Base-by-base conservation (phyloP, 352 stramenopile genomes). In the Discostella stelligera region DNA sequence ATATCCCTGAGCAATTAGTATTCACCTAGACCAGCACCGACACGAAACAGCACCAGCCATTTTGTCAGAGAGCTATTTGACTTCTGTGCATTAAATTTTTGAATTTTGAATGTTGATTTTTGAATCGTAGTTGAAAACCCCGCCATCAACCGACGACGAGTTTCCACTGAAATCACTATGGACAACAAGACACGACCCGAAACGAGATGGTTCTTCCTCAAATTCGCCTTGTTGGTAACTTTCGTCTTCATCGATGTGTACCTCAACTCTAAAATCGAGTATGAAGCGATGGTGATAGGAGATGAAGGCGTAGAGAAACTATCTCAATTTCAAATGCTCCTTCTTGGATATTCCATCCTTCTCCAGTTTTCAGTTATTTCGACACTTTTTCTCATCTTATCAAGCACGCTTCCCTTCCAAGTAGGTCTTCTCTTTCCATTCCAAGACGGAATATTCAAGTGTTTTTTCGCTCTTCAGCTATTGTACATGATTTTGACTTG, bases 241-340 rank as follows among this genome's bases (percentile, higher is more conserved):
- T 68, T 78, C 27, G 20, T 66, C 30, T 13, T 37, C 16, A 44
- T 46, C 21, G 70, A 78, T 63, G 32, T 66, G 23, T 68, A 66
- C 32, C 9, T 78, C 10, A 78, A 78, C 46, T 78, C 70, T n/a
- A 71, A 71, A 67, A 27, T 44, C 23, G 70, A 78, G 20, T 71
- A 63, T 30, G 62, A 72, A 46, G 61, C 60, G 13, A 30, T 71
- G 21, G 16, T 55, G 37, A 23, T 54, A 46, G 41, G 55, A 41
- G 21, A 32, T 21, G 18, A 14, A 18, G 52, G 37, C 25, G 52
- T 50, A 9, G 58, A 63, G 4, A 48, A 62, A 68, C 56, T 58
- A 10, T 23, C 53, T 49, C 70, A 78, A 39, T 25, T 68, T 30
- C 70, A 78, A 55, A 72, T 78, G 27, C 61, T 71, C 39, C 37